Evolutionary conservation across 2,329 filamentous ascomycete species (phyloP).

Genomic region (Fusarium avenaceum): DNA sequence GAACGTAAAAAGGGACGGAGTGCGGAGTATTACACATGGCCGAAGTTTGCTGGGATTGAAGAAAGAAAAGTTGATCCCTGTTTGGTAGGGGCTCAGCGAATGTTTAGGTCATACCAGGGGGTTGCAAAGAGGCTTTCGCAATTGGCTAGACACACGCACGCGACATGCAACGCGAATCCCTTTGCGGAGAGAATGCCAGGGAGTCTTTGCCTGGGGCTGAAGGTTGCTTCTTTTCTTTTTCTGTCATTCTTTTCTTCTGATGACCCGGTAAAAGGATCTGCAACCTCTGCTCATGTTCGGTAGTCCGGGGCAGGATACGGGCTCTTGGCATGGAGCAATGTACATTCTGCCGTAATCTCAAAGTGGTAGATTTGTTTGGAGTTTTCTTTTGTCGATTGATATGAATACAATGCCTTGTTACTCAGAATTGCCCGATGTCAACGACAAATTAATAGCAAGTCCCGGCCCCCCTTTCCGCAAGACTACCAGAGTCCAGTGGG

Average conservation of each 20-base stretch:
- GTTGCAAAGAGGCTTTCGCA: conserved; percentile 11
- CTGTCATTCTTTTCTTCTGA: conserved; percentile 17
- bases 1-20: background rate
- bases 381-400: background rate
- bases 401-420: conserved; percentile 8
- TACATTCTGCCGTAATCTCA: background rate
- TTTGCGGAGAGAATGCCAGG: conserved; percentile 8
- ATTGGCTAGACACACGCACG: conserved; percentile 35
- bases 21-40: background rate
- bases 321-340: background rate
- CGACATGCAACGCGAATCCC: conserved; percentile 32
- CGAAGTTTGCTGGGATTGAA: conserved; percentile 11
- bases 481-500: conserved; percentile 25
- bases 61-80: conserved; percentile 26
- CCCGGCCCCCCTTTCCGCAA: conserved; percentile 25
- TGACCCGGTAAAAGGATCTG: conserved; percentile 6
- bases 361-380: background rate
- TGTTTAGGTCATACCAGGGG: conserved; percentile 37
- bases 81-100: conserved; percentile 33
- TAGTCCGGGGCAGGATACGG: background rate
- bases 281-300: background rate
- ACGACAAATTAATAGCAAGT: conserved; percentile 13
- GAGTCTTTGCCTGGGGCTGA: background rate
- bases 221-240: conserved; percentile 16
- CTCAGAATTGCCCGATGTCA: conserved; percentile 9